A percentile compares a stretch with the other conserved stretches of the same genome.
Conservation (phyloP, 2,329 filamentous ascomycete species). For the Xylaria hypoxylon region DNA sequence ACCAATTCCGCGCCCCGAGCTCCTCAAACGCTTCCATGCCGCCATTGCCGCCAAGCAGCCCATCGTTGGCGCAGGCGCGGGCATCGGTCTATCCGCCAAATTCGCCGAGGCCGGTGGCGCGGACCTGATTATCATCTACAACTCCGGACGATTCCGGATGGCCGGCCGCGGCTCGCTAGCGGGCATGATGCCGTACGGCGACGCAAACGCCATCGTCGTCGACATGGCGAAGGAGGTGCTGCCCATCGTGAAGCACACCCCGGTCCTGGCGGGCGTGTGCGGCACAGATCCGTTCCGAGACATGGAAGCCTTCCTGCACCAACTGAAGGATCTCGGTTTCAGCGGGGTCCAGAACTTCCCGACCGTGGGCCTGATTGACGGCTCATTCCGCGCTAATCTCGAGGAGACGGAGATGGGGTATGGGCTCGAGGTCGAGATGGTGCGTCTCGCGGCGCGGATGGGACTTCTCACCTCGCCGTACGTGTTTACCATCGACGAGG, state of each 20-base stretch:
- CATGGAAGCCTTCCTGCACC: conserved; percentile 69
- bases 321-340: conserved; percentile 73
- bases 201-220: conserved; percentile 76
- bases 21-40: conserved; percentile 65
- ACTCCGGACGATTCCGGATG: conserved; percentile 79
- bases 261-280: conserved; percentile 77
- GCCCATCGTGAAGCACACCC: conserved; percentile 71
- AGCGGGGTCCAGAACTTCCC: conserved; percentile 80
- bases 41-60: conserved; percentile 66
- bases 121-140: conserved; percentile 79
- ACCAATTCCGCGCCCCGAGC: conserved; percentile 66
- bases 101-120: conserved; percentile 75
- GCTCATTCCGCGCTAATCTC: conserved; percentile 72
- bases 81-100: conserved; percentile 77
- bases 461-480: conserved; percentile 77
- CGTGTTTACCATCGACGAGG: conserved; percentile 73
- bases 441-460: conserved; percentile 68
- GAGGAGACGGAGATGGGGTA: conserved; percentile 81
- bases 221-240: conserved; percentile 78
- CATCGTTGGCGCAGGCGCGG: conserved; percentile 76
- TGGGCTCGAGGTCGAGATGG: conserved; percentile 73
- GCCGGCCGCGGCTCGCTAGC: conserved; percentile 76
- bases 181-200: conserved; percentile 77
- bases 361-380: conserved; percentile 77
- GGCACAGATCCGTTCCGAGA: conserved; percentile 76